Base-by-base conservation (phyloP, 139 green algal species). In the Choricystis sp. region DNA sequence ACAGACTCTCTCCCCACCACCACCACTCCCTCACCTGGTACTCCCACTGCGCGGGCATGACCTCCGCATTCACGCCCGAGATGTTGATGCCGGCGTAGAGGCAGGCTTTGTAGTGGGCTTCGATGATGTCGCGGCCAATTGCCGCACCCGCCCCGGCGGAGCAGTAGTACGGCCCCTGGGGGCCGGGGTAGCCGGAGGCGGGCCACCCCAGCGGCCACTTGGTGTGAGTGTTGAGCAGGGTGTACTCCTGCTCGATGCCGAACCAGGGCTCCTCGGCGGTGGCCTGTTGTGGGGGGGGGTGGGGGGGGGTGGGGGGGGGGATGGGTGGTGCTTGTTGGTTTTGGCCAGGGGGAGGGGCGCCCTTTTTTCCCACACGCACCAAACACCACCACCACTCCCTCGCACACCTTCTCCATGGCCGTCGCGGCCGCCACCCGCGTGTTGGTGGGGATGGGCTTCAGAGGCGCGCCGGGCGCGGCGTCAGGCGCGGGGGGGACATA, bases 21-120 rank as follows among this genome's bases (percentile, higher is more conserved):
- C 56, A 3, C 1, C 31, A n/a, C n/a, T n/a, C n/a, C 19, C 56
- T 24, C 56, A 86, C 81, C 80, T 95, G 89, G 82, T 92, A 98
- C 84, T 98, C 92, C 92, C 92, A 98, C 77, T 98, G 91, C 1
- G 82, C 79, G 24, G 93, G 91, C 86, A 99, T 95, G 31, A 99
- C 93, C 86, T 99, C 92, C 2, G 83, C 93, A 69, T 99, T 99
- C 30, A 95, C 75, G 56, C 91, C 93, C 22, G 72, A 86, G 77
- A 98, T 89, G 57, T 93, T 83, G 67, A 99, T 76, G 62, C 93
- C 93, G 3, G 93, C 81, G 48, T 83, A 87, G 68, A 96, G 71
- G 76, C 93, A 98, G 29, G 78, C 76, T 79, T 96, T 94, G 81
- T 94, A 90, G 85, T 98, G 92, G 29, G 90, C 85, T 72, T 99